Conservation (phyloP, 768 basidiomycete genomes). For the Grammothele lineata region DNA sequence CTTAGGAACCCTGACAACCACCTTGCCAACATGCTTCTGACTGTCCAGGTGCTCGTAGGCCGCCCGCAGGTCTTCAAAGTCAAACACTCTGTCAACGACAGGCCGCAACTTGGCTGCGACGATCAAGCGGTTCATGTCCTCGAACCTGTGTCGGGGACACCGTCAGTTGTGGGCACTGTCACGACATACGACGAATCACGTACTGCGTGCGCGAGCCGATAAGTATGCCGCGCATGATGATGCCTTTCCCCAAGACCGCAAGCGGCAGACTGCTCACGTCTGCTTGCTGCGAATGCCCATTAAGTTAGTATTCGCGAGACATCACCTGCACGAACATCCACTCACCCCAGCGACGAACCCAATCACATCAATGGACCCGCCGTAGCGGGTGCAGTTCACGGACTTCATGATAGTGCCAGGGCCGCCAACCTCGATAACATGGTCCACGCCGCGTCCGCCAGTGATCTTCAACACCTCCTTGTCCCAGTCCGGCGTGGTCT, state of each 20-base stretch:
- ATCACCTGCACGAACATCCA: not conserved
- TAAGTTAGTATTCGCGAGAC: not conserved
- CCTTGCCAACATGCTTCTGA: conserved; percentile 59
- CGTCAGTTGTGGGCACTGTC: conserved; percentile 10
- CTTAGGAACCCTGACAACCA: conserved; percentile 45
- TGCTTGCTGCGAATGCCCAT: conserved; percentile 9
- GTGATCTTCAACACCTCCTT: conserved; percentile 42
- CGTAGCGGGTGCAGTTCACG: conserved; percentile 34
- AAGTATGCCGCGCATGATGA: conserved; percentile 46
- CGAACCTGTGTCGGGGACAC: conserved; percentile 38
- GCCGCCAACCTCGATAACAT: conserved; percentile 46
- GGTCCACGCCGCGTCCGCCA: conserved; percentile 29
- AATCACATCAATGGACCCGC: conserved; percentile 32
- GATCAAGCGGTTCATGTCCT: conserved; percentile 48
- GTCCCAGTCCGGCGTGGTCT: conserved; percentile 53
- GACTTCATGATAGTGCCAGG: conserved; percentile 45
- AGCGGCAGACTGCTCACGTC: conserved; percentile 18
- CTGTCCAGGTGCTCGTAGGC: conserved; percentile 52
- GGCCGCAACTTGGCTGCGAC: conserved; percentile 42
- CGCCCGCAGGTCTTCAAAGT: conserved; percentile 46
- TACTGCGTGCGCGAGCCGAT: conserved; percentile 59
- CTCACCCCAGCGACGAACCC: conserved; percentile 38
- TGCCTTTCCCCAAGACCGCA: conserved; percentile 17
- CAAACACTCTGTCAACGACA: conserved; percentile 53
- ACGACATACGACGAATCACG: conserved; percentile 24